Evolutionary conservation across 2,329 filamentous ascomycete genomes (phyloP).

Genomic region (Fusarium falciforme): DNA sequence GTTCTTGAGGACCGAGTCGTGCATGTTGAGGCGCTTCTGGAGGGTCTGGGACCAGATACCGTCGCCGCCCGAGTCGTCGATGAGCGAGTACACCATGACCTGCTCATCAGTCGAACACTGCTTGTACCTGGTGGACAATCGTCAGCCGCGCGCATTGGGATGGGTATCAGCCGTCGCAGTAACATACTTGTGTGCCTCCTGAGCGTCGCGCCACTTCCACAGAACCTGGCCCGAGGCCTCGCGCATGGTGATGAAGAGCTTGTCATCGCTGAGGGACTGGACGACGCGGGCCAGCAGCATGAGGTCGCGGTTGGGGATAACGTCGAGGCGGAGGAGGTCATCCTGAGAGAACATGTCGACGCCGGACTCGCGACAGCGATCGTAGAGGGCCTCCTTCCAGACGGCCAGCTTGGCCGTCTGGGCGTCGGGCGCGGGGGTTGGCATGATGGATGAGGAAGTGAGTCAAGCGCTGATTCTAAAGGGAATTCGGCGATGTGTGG

Average conservation of each 20-base stretch:
- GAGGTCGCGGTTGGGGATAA: conserved; percentile 68
- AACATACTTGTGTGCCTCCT: conserved; percentile 71
- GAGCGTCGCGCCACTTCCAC: conserved; percentile 69
- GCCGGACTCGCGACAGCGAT: conserved; percentile 63
- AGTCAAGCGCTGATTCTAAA: conserved; percentile 26
- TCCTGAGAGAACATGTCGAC: conserved; percentile 67
- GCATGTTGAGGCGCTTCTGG: conserved; percentile 81
- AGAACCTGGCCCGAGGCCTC: conserved; percentile 54
- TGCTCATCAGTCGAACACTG: conserved; percentile 76
- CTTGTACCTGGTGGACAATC: conserved; percentile 60
- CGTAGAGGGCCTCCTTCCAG: conserved; percentile 68
- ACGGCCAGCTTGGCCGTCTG: conserved; percentile 58
- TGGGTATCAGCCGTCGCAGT: neutral
- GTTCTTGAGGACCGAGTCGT: conserved; percentile 84
- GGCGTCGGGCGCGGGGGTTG: conserved; percentile 47
- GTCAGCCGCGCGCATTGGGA: conserved; percentile 19
- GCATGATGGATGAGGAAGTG: conserved; percentile 40
- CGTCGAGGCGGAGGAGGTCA: conserved; percentile 66
- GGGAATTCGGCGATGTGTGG: neutral
- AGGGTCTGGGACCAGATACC: conserved; percentile 94
- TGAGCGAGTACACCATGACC: conserved; percentile 85
- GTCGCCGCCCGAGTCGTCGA: conserved; percentile 85
- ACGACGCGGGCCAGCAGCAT: conserved; percentile 66
- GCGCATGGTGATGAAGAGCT: conserved; percentile 63
- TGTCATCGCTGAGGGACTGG: conserved; percentile 69